Conservation (phyloP, 768 basidiomycete species). For the Paxillus ammoniavirescens region DNA sequence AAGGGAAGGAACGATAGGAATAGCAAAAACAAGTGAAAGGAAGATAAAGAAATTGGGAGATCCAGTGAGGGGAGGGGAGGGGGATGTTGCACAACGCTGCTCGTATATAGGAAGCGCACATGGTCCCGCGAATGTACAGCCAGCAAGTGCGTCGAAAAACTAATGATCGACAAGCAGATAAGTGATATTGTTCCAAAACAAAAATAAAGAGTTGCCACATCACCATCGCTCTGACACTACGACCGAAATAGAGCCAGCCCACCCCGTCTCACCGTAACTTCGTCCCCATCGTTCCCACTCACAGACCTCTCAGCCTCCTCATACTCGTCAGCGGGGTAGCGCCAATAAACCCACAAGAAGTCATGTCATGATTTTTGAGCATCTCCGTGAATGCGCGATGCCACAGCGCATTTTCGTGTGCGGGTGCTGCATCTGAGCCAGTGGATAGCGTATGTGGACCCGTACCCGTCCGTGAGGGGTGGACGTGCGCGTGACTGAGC, state of each 20-base stretch:
- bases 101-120: too few species aligned
- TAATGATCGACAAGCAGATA: not conserved
- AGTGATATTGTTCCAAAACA: not conserved
- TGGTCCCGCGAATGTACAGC: too few species aligned
- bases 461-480: conserved; percentile 25
- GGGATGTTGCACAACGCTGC: too few species aligned
- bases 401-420: conserved; percentile 38
- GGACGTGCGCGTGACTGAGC: not conserved
- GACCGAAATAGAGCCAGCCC: not conserved
- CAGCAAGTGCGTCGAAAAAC: too few species aligned
- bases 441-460: conserved; percentile 28
- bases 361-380: conserved; percentile 83
- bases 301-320: conserved; percentile 54
- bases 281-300: not conserved
- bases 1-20: too few species aligned
- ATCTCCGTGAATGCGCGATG: conserved; percentile 73
- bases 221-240: not conserved
- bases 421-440: conserved; percentile 16
- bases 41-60: too few species aligned
- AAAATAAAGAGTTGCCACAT: not conserved
- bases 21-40: too few species aligned
- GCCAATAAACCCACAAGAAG: conserved; percentile 85
- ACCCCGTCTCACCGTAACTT: conserved; percentile 6
- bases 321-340: conserved; percentile 84
- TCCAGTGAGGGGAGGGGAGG: too few species aligned